Conservation (phyloP, 768 basidiomycete genomes). For the Leccinum fibrillosum region DNA sequence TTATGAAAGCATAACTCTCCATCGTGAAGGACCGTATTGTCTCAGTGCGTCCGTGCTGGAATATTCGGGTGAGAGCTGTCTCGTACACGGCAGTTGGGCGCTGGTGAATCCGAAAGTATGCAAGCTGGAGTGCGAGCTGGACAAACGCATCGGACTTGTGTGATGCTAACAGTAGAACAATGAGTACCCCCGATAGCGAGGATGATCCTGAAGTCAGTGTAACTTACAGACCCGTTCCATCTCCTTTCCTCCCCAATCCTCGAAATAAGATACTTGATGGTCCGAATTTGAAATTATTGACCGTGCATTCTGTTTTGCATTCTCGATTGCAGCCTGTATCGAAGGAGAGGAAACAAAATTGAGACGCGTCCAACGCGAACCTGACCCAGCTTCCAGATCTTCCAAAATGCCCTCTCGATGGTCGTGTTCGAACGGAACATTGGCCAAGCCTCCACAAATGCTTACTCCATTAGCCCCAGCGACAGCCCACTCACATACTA, state of each 20-base stretch:
- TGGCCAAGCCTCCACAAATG: conserved; percentile 53
- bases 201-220: background rate
- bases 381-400: conserved; percentile 8
- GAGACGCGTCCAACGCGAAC: conserved; percentile 53
- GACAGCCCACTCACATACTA: conserved; percentile 80
- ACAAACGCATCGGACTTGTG: conserved; percentile 79
- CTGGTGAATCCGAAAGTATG: conserved; percentile 79
- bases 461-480: conserved; percentile 24
- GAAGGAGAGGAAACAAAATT: conserved; percentile 72
- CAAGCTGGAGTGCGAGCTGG: conserved; percentile 89
- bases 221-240: conserved; percentile 69
- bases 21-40: conserved; percentile 74
- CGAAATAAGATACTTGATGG: conserved; percentile 77
- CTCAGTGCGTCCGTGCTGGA: conserved; percentile 86
- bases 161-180: conserved; percentile 35
- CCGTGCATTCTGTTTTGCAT: conserved; percentile 55
- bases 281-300: conserved; percentile 75
- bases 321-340: conserved; percentile 52
- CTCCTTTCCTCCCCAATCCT: conserved; percentile 83
- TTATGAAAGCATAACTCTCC: conserved; percentile 64
- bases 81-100: conserved; percentile 89
- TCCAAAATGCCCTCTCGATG: background rate
- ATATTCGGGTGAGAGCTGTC: conserved; percentile 84
- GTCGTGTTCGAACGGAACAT: conserved; percentile 11
- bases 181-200: background rate